Evolutionary conservation across 441 rosid genomes (phyloP), one percentile per base, ranked within the genome.

Genomic region (Eutrema salsugineum): DNA sequence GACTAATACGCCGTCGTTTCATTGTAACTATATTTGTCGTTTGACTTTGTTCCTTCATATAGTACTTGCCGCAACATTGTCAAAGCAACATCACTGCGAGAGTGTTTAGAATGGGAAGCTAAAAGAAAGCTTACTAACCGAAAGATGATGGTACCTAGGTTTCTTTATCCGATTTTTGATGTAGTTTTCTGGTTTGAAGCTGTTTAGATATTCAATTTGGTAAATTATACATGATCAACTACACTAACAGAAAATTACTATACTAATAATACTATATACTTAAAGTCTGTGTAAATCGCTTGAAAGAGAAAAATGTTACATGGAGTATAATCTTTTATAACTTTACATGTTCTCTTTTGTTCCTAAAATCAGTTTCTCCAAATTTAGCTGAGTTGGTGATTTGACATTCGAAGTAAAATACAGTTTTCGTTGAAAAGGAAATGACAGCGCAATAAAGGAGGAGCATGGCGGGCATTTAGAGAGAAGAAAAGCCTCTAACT

Each of bases 381-480:
- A 63, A 47, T 33, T 30, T 14, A 61, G 77, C 5, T 28, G 64
- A 58, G 44, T 6, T 42, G 61, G 32, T 50, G 56, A 39, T 60
- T 40, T 39, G 49, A 40, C 19, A 2, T 17, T 35, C 36, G 6
- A 36, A 57, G 55, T 24, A 61, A 42, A 62, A 51, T 19, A 50
- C 44, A 33, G 4, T 8, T 14, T 61, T n/a, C n/a, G n/a, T n/a
- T n/a, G n/a, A n/a, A n/a, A 57, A 17, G 30, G 50, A 59, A 40
- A 59, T 43, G 76, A 63, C 60, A 73, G 53, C 54, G 72, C 59
- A 64, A 47, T 24, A 66, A 5, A 20, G 22, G 22, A 48, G 7
- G 19, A 20, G 36, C 47, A 49, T 49, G 66, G 77, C 58, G 55
- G 33, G 9, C 27, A 24, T 24, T 24, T 24, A 53, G n/a, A 39